Percentiles rank a stretch among this genome's conserved stretches.
These are phyloP conservation scores for Aspergillus calidoustus DNA, from an alignment of 2,329 filamentous ascomycete species.

Conservation along the genomic window DNA sequence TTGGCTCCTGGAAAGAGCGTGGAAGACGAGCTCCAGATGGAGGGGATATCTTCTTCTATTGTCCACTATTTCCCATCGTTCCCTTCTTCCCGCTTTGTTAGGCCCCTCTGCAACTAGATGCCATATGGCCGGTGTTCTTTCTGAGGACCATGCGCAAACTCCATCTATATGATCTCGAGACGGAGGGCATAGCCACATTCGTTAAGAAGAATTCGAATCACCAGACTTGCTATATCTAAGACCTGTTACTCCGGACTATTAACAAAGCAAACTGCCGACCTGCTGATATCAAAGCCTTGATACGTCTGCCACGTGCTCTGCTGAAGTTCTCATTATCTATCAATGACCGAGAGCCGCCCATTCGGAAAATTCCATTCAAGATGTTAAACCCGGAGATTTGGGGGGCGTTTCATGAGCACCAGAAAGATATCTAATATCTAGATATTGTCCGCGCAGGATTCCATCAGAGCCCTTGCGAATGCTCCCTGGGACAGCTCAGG, in stretches of 20 bases:
- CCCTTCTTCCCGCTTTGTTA: too few relatives aligned
- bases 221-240: neutral
- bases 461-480: neutral
- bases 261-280: neutral
- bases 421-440: neutral
- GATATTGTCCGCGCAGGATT: neutral
- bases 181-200: neutral
- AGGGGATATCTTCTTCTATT: too few relatives aligned
- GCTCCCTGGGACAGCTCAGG: neutral
- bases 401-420: conserved; percentile 1
- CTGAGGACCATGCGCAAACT: neutral
- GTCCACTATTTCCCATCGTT: too few relatives aligned
- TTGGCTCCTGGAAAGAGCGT: too few relatives aligned
- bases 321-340: neutral
- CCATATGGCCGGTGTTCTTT: neutral
- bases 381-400: neutral
- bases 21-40: too few relatives aligned
- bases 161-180: neutral
- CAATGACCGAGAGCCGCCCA: neutral
- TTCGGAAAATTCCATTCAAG: neutral
- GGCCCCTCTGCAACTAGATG: neutral
- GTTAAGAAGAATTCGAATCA: neutral
- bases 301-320: neutral
- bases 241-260: neutral
- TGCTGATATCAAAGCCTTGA: neutral